Evolutionary conservation across 2,329 filamentous ascomycete species (phyloP).

Genomic region (Neopestalotiopsis rosae): DNA sequence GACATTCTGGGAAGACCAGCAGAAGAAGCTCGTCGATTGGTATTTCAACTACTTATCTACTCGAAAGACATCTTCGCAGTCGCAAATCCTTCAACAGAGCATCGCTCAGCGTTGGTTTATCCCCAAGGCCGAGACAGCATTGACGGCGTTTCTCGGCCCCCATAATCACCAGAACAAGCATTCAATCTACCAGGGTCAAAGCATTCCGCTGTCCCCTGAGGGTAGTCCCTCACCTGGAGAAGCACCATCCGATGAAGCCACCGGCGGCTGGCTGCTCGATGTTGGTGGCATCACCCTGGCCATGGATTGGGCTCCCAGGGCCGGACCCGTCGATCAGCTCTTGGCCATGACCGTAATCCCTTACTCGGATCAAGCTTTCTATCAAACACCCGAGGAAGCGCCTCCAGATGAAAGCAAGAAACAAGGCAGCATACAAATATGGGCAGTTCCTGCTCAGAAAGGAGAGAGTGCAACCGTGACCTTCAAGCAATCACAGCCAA

Average conservation of each 20-base stretch:
- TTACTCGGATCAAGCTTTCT: conserved; percentile 53
- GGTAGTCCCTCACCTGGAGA: conserved; percentile 28
- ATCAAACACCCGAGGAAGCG: conserved; percentile 43
- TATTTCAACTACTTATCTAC: conserved; percentile 28
- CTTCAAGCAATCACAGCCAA: conserved; percentile 42
- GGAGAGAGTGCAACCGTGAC: conserved; percentile 36
- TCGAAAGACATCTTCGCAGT: conserved; percentile 25
- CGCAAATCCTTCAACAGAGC: conserved; percentile 27
- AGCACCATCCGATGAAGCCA: conserved; percentile 19
- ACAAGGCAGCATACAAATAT: conserved; percentile 58
- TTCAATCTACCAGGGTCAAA: conserved; percentile 29
- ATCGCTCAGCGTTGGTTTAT: conserved; percentile 30
- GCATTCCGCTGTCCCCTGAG: conserved; percentile 30
- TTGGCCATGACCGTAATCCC: conserved; percentile 59
- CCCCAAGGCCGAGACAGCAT: conserved; percentile 27
- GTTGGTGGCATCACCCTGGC: conserved; percentile 57
- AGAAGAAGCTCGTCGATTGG: conserved; percentile 29
- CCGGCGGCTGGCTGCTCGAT: conserved; percentile 58
- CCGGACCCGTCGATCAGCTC: conserved; percentile 46
- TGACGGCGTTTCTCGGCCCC: conserved; percentile 33
- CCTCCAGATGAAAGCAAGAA: conserved; percentile 43
- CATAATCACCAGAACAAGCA: conserved; percentile 32
- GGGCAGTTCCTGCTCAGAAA: conserved; percentile 48
- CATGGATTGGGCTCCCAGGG: conserved; percentile 57
- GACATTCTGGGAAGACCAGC: conserved; percentile 28